Evolutionary conservation across 345 rosid genomes (phyloP).

Genomic region (Aquilaria malaccensis): DNA sequence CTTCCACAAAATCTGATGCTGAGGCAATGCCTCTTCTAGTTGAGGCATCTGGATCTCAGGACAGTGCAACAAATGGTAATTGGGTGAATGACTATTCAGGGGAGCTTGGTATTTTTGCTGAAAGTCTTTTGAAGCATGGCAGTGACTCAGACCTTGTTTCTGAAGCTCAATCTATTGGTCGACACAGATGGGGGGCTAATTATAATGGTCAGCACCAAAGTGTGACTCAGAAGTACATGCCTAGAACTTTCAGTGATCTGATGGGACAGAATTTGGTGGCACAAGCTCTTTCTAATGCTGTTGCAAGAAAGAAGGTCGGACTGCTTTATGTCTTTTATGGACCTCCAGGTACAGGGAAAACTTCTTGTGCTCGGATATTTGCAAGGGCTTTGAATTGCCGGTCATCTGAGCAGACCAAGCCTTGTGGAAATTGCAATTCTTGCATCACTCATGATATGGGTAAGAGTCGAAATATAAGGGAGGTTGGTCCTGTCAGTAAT

Average conservation of each 20-base stretch:
- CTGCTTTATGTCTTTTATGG: constrained; percentile 88
- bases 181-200: constrained; percentile 23
- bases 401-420: constrained; percentile 61
- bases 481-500: constrained; percentile 77
- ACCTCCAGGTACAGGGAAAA: constrained; percentile 96
- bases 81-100: constrained; percentile 95
- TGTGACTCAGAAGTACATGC: constrained; percentile 79
- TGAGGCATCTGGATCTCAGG: constrained; percentile 56
- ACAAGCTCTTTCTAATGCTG: constrained; percentile 90
- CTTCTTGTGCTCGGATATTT: constrained; percentile 86
- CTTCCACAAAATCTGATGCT: constrained; percentile 38
- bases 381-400: constrained; percentile 93
- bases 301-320: constrained; percentile 64
- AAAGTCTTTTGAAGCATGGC: constrained; percentile 64
- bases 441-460: constrained; percentile 70
- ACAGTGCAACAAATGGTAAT: constrained; percentile 53
- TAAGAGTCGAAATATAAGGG: constrained; percentile 59
- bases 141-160: constrained; percentile 68
- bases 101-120: constrained; percentile 83
- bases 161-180: constrained; percentile 67
- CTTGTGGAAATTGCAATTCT: constrained; percentile 73
- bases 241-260: constrained; percentile 65
- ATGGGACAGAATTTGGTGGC: constrained; percentile 84
- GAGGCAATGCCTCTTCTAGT: constrained; percentile 72
- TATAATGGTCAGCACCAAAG: constrained; percentile 57